phyloP scores from a whole-genome alignment of 176 grass and related monocot species.

The Thalia dealbata region DNA sequence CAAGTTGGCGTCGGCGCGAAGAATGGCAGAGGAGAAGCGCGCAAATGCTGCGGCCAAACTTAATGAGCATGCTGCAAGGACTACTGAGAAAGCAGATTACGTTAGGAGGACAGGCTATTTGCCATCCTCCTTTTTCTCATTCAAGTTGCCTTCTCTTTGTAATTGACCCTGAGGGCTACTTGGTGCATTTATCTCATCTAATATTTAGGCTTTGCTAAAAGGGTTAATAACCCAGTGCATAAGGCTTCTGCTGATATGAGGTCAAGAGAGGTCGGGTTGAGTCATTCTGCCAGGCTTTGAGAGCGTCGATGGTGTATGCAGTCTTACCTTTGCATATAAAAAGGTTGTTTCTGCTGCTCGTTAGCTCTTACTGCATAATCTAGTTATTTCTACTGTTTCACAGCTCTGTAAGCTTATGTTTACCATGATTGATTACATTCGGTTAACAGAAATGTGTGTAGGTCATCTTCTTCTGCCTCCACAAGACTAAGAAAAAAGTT shows the following conservation, averaged over 20 bases:
- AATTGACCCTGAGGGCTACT: conserved; percentile 25
- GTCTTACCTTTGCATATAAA: no score
- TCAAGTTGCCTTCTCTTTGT: conserved; percentile 75
- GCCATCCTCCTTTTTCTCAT: conserved; percentile 63
- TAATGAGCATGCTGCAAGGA: conserved; percentile 51
- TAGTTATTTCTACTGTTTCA: background rate
- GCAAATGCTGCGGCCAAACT: conserved; percentile 52
- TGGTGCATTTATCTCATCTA: background rate
- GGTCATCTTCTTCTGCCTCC: no score
- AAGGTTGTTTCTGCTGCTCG: no score
- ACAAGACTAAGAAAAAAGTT: no score
- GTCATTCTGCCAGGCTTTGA: no score
- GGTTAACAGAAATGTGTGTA: background rate
- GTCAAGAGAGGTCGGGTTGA: no score
- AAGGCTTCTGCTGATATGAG: no score
- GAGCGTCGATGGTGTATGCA: no score
- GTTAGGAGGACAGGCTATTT: conserved; percentile 79
- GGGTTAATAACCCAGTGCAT: no score
- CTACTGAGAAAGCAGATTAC: conserved; percentile 64
- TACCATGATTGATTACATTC: background rate
- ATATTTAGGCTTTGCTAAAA: background rate
- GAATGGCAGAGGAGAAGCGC: conserved; percentile 70
- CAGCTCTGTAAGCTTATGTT: background rate
- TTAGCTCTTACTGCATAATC: no score
- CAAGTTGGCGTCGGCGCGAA: conserved; percentile 36